phyloP scores from a whole-genome alignment of 78 protist species.

The Dictyostelium capitatum region DNA sequence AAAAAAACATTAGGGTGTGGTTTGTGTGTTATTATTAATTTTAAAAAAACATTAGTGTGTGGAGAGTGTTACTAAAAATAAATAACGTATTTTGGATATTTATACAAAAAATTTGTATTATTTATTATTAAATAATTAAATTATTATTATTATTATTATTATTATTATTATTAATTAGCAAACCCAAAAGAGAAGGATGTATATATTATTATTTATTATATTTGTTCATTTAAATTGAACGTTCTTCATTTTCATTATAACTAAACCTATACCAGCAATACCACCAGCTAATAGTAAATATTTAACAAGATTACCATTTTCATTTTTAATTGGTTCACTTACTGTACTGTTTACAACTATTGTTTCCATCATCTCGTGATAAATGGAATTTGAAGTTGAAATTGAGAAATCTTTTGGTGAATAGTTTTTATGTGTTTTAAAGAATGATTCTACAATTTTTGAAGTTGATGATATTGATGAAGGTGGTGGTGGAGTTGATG shows the following conservation, averaged over 20 bases:
- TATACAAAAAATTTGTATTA: too few relatives aligned
- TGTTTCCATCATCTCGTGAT: slow-evolving; percentile 16
- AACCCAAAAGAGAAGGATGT: too few relatives aligned
- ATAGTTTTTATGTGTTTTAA: background rate
- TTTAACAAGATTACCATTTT: background rate
- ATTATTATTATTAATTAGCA: background rate
- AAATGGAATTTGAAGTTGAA: background rate
- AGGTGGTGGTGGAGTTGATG: background rate
- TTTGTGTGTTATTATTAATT: too few relatives aligned
- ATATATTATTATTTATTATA: background rate
- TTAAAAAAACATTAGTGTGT: too few relatives aligned
- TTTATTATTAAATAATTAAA: too few relatives aligned
- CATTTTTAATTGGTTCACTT: background rate
- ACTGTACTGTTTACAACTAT: background rate
- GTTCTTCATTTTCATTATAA: background rate
- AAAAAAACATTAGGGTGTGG: too few relatives aligned
- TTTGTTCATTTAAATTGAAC: background rate
- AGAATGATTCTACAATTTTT: background rate
- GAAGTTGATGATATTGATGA: background rate
- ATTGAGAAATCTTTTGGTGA: slow-evolving; percentile 15
- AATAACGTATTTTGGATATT: too few relatives aligned
- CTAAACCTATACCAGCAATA: slow-evolving; percentile 12
- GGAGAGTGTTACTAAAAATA: too few relatives aligned
- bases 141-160: background rate
- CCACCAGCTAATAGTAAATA: slow-evolving; percentile 6